phyloP scores from a whole-genome alignment of 225 moss, liverwort and hornwort genomes.

The Pleurozium schreberi region DNA sequence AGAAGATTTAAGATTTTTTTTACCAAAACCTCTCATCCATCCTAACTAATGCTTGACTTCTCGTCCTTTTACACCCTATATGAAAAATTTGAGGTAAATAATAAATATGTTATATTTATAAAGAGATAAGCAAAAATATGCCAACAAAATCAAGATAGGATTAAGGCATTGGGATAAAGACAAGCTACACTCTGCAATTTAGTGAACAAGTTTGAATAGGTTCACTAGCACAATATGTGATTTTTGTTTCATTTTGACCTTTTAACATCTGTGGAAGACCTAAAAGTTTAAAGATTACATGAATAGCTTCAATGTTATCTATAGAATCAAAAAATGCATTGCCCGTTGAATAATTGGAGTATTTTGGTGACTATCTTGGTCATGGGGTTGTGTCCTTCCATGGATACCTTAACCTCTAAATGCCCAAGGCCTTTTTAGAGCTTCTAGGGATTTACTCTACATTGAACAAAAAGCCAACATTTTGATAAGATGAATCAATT shows the following conservation, averaged over 20 bases:
- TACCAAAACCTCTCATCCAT: background rate
- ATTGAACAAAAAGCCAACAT: no score
- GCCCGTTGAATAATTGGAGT: no score
- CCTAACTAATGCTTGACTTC: background rate
- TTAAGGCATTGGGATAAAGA: rapidly evolving
- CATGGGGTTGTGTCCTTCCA: background rate
- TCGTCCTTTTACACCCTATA: background rate
- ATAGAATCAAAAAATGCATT: background rate
- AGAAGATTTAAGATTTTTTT: rapidly evolving
- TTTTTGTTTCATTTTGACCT: background rate
- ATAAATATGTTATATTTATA: background rate
- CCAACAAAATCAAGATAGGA: background rate
- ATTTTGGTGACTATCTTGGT: background rate
- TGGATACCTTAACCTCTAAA: no score
- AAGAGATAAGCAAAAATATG: background rate
- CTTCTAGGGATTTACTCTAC: no score
- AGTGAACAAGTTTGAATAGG: background rate
- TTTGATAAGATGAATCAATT: no score
- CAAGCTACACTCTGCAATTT: no score
- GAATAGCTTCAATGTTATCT: background rate
- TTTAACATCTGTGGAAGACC: no score
- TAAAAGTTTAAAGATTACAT: no score
- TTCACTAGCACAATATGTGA: background rate
- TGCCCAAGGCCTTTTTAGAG: no score
- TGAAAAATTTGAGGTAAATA: background rate